phyloP scores from a whole-genome alignment of 164 flowering plant species.

The Warburgia ugandensis region DNA sequence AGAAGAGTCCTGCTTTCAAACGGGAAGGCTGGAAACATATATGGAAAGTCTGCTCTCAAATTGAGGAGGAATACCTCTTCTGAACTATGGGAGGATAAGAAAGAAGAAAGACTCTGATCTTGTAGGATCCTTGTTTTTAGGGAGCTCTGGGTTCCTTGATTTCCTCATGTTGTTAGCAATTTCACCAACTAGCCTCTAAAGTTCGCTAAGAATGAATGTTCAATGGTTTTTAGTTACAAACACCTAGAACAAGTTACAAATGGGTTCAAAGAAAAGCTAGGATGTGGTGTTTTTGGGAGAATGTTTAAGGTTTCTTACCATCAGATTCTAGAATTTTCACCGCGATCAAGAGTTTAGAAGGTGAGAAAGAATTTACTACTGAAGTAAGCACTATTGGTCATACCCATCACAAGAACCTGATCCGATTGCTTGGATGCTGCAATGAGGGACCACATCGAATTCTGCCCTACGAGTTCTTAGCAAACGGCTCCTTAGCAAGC shows the following conservation, averaged over 20 bases:
- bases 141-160: constrained; percentile 35
- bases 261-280: constrained; percentile 18
- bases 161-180: constrained; percentile 1
- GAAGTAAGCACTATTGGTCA: constrained; percentile 13
- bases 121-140: constrained; percentile 21
- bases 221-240: constrained; percentile 3
- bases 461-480: constrained; percentile 14
- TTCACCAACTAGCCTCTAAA: neutral
- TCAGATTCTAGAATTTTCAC: neutral
- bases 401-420: constrained; percentile 17
- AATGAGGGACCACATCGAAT: constrained; percentile 12
- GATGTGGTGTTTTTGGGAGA: constrained; percentile 14
- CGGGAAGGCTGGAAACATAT: constrained; percentile 19
- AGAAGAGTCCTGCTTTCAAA: constrained; percentile 36
- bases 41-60: constrained; percentile 25
- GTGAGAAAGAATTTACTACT: constrained; percentile 11
- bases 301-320: constrained; percentile 10
- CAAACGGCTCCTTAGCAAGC: constrained; percentile 13
- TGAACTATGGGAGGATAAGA: neutral
- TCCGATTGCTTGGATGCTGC: constrained; percentile 13
- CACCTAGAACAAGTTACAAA: constrained; percentile 15
- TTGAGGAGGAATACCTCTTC: constrained; percentile 16
- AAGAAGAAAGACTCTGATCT: constrained; percentile 9
- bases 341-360: constrained; percentile 14
- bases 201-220: neutral